These are phyloP conservation scores for Scytalidium sp. DNA, from an alignment of 2,329 filamentous ascomycete genomes.

Conservation along the genomic window DNA sequence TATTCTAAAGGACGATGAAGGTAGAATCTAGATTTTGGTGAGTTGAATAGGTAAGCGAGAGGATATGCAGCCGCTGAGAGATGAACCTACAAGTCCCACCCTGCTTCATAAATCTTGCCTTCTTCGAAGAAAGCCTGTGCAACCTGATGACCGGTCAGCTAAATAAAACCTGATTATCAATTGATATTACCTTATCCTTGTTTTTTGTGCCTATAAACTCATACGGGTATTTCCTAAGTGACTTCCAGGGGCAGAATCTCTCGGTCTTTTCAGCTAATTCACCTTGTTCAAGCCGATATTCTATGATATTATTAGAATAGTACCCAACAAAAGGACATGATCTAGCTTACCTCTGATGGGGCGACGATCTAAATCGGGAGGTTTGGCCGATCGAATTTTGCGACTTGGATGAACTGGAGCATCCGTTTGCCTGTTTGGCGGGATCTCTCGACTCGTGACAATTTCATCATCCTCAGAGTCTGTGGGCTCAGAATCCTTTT, in stretches of 20 bases:
- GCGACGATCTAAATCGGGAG: neutral
- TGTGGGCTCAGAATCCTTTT: slow-evolving; percentile 13
- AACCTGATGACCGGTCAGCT: slow-evolving; percentile 17
- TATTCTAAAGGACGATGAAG: slow-evolving; percentile 47
- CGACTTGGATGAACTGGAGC: neutral
- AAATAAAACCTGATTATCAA: too few species aligned
- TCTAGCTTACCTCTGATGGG: neutral
- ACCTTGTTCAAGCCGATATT: slow-evolving; percentile 18
- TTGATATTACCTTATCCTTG: slow-evolving; percentile 42
- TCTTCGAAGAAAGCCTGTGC: slow-evolving; percentile 48
- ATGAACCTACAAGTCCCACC: slow-evolving; percentile 72
- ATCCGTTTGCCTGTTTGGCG: neutral
- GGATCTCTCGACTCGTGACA: neutral
- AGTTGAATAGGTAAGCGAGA: slow-evolving; percentile 3
- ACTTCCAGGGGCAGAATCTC: slow-evolving; percentile 47
- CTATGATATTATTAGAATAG: neutral
- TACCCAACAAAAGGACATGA: neutral
- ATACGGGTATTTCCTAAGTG: slow-evolving; percentile 56
- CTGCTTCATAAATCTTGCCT: slow-evolving; percentile 53
- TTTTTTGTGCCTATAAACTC: slow-evolving; percentile 55
- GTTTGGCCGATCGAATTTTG: neutral
- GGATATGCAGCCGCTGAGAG: neutral
- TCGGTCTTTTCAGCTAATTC: slow-evolving; percentile 23
- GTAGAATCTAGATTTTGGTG: slow-evolving; percentile 56
- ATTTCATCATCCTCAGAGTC: slow-evolving; percentile 16